Percentiles rank a stretch among this genome's conserved stretches.
Conservation (phyloP, 495 filamentous ascomycete species). For the Hypoxylon intermedium region DNA sequence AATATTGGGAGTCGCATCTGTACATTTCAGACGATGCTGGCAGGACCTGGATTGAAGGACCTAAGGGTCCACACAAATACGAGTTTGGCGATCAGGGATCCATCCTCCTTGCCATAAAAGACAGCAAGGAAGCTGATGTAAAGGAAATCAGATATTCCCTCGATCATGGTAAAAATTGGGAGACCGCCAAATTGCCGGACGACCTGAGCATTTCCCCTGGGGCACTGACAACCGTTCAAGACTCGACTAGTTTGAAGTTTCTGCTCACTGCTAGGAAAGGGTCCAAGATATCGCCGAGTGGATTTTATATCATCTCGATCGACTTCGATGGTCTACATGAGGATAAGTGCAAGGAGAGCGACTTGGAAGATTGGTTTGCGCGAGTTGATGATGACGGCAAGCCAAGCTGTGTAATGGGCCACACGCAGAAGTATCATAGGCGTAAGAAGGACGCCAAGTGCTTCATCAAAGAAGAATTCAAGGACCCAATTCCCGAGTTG, state of each 20-base stretch:
- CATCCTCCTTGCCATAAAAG: conserved; percentile 79
- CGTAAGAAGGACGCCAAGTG: conserved; percentile 86
- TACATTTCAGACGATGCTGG: conserved; percentile 94
- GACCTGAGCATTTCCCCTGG: conserved; percentile 68
- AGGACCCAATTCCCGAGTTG: conserved; percentile 69
- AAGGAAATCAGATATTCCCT: conserved; percentile 75
- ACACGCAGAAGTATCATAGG: conserved; percentile 80
- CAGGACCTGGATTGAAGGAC: conserved; percentile 75
- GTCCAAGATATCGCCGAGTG: conserved; percentile 49
- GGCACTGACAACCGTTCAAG: conserved; percentile 82
- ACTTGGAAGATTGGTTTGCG: conserved; percentile 89
- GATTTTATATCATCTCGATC: conserved; percentile 70
- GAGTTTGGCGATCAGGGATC: conserved; percentile 93
- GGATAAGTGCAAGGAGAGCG: conserved; percentile 75
- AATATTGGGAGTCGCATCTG: conserved; percentile 69
- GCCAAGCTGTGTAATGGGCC: conserved; percentile 91
- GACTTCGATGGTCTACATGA: conserved; percentile 86
- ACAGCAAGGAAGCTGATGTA: conserved; percentile 67
- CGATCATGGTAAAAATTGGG: conserved; percentile 85
- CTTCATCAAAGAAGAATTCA: conserved; percentile 85
- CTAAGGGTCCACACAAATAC: conserved; percentile 87
- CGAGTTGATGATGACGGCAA: conserved; percentile 79
- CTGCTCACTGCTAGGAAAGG: conserved; percentile 64
- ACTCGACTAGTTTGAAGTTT: conserved; percentile 91
- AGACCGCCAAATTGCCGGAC: conserved; percentile 64